Percentiles rank a stretch among this genome's conserved stretches.
These are phyloP conservation scores for Cyclocybe aegerita DNA, from an alignment of 768 basidiomycete genomes.

Conservation along the genomic window DNA sequence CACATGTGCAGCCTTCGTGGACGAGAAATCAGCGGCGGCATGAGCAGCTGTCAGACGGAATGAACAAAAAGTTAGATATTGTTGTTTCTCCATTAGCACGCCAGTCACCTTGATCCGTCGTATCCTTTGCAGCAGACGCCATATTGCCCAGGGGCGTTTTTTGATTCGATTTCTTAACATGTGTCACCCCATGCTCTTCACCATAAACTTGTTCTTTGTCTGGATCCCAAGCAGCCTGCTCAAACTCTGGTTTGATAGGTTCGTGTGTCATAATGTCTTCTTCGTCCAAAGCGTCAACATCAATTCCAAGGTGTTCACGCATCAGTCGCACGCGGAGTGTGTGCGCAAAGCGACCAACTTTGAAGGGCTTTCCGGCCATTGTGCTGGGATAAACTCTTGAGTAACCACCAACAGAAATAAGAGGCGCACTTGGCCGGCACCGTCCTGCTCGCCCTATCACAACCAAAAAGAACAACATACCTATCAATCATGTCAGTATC, in stretches of 20 bases:
- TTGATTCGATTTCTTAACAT: constrained; percentile 36
- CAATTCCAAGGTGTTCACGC: constrained; percentile 94
- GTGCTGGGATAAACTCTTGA: constrained; percentile 42
- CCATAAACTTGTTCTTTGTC: constrained; percentile 62
- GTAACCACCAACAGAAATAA: neutral
- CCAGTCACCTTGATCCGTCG: constrained; percentile 49
- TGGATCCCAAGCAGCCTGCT: constrained; percentile 72
- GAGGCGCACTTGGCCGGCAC: neutral
- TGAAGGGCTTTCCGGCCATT: constrained; percentile 93
- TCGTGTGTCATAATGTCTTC: constrained; percentile 63
- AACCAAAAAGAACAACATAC: constrained; percentile 36
- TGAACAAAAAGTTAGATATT: neutral
- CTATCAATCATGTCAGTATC: constrained; percentile 98
- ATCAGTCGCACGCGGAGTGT: constrained; percentile 90
- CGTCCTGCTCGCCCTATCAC: neutral
- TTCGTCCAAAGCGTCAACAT: constrained; percentile 86
- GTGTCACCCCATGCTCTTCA: constrained; percentile 39
- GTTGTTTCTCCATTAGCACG: neutral
- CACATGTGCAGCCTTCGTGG: constrained; percentile 30
- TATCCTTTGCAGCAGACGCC: constrained; percentile 35
- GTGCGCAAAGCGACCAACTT: constrained; percentile 97
- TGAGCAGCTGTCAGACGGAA: constrained; percentile 8
- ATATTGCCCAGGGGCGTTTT: constrained; percentile 31
- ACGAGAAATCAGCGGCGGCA: constrained; percentile 16
- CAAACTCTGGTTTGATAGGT: constrained; percentile 47